Evolutionary conservation across 78 protist species (phyloP).

Genomic region (Mastigamoeba balamuthi): DNA sequence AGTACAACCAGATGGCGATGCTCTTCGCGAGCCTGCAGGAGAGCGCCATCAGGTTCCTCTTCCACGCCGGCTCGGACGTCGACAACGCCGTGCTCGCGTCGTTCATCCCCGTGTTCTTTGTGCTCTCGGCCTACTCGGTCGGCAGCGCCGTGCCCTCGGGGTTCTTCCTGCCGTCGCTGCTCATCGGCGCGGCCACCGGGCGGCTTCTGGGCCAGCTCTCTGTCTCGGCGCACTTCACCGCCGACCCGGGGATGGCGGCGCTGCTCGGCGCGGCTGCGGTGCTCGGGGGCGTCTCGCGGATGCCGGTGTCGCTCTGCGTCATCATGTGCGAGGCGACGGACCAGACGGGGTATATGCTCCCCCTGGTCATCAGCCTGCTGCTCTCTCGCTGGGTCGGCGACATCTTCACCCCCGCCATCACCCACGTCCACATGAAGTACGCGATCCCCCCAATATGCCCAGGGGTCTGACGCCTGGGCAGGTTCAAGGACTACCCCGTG

Average conservation of each 20-base stretch:
- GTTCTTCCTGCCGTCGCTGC: conserved; percentile 17
- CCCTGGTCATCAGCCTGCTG: conserved; percentile 17
- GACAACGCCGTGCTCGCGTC: neutral
- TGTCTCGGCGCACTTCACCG: too few relatives aligned
- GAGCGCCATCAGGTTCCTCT: neutral
- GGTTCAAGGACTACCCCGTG: neutral
- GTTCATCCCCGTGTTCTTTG: neutral
- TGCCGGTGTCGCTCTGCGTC: conserved; percentile 43
- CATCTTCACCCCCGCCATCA: neutral
- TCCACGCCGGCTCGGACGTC: neutral
- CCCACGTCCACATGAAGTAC: neutral
- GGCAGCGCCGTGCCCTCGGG: conserved; percentile 19
- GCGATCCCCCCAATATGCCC: too few relatives aligned
- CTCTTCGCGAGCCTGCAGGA: conserved; percentile 7
- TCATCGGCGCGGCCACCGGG: conserved; percentile 27
- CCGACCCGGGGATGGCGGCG: conserved; percentile 19
- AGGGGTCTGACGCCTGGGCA: too few relatives aligned
- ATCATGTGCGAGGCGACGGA: conserved; percentile 33
- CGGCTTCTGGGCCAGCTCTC: conserved; percentile 12
- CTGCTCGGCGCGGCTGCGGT: conserved; percentile 25
- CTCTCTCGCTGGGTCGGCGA: conserved; percentile 19
- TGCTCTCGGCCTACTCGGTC: neutral
- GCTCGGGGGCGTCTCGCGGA: conserved; percentile 38
- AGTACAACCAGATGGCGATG: neutral
- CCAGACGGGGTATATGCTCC: neutral